Conservation (phyloP, 768 basidiomycete genomes). For the Lyophyllum shimeji region DNA sequence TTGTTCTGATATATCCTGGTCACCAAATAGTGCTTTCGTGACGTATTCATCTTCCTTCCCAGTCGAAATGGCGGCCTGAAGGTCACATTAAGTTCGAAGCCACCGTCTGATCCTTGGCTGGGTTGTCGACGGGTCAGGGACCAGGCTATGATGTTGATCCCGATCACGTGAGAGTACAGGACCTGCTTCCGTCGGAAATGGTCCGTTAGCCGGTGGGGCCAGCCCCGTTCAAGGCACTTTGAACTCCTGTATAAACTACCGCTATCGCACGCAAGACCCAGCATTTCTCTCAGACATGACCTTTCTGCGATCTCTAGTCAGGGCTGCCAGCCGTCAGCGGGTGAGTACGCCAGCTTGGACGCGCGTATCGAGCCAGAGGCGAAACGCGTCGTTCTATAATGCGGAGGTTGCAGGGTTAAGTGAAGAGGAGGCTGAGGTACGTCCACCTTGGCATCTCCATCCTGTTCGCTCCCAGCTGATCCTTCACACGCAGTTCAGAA, state of each 20-base stretch:
- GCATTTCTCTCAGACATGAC: conserved; percentile 8
- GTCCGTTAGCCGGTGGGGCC: conserved; percentile 6
- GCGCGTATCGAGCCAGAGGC: conserved; percentile 11
- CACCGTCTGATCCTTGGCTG: no score
- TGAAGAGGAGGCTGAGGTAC: conserved; percentile 78
- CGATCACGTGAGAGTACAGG: conserved; percentile 8
- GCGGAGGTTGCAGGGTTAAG: conserved; percentile 72
- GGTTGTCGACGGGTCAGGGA: no score
- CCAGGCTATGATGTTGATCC: no score
- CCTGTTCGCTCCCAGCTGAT: conserved; percentile 1
- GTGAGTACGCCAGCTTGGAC: neutral
- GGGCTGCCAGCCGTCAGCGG: neutral
- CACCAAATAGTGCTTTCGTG: neutral
- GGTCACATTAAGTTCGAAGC: no score
- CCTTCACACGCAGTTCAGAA: conserved; percentile 62
- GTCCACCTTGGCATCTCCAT: conserved; percentile 10
- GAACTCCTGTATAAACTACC: neutral
- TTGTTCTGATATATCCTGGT: neutral
- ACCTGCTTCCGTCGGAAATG: conserved; percentile 13
- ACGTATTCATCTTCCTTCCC: neutral
- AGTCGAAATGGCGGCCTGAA: no score
- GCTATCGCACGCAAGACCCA: neutral
- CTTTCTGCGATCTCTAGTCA: conserved; percentile 9
- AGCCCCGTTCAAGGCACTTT: neutral
- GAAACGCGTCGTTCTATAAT: conserved; percentile 65